Base-by-base conservation (phyloP, 140 eudicot species). In the Oenanthe javanica region DNA sequence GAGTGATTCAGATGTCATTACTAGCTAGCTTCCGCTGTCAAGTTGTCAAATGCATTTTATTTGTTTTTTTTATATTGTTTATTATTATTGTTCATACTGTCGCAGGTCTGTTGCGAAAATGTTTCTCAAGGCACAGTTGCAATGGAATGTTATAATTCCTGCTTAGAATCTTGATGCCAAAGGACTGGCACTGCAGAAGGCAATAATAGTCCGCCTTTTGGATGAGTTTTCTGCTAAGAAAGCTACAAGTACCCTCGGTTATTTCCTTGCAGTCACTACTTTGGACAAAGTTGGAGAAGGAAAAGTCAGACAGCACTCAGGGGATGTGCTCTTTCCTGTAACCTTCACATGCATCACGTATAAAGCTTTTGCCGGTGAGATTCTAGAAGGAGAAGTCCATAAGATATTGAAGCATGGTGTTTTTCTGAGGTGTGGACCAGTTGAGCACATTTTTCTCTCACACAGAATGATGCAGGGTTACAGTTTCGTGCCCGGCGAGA, bases 121-220 rank as follows among this genome's bases (percentile, higher is more conserved):
- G 98, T 93, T 87, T 80, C 88, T 93, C 14, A 91, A 93, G 84
- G 88, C 85, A 31, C 87, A 88, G 42, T 55, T 93, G 76, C 86
- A 87, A 31, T 93, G 98, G 97, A 93, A 91, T 48, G 97, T 93
- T 55, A 85, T 89, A 15, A 84, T 93, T 61, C 96, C 97, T 1
- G 91, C 97, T 19, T 91, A 89, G 66, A 84, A 77, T 76, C 89
- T 89, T 13, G 91, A 93, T 80, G 83, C 79, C 76, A 83, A 88
- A 77, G 97, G 98, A 1, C 69, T 91, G 79, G 86, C 92, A 87
- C 85, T 91, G 54, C 94, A 91, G 40, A 91, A 85, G 74, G 85
- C 98, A 4, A 89, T 93, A 6, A 76, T 91, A 64, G 77, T 88
- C 21, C 92, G 88, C 69, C 83, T 93, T 45, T 46, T 93, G 84